Evolutionary conservation across 2,329 filamentous ascomycete genomes (phyloP), one percentile per base, ranked within the genome.

Genomic region (Grosmannia penicillata): DNA sequence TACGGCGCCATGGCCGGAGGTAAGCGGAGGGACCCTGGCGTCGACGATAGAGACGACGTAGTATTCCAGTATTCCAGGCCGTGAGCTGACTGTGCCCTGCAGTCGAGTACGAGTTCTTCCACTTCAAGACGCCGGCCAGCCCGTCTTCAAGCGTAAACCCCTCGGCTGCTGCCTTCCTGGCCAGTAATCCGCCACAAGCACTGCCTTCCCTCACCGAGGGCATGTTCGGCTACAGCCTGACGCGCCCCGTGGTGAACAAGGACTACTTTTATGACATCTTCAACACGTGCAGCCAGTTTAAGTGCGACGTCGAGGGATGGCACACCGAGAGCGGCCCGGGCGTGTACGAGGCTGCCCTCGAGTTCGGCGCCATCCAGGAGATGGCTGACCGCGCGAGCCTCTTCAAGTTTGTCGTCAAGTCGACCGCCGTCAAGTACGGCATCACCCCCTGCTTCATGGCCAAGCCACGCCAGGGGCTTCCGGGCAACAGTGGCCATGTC

Each of bases 371-470:
- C 55, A 81, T 91, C 46, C 73, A 72, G 26, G 70, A 81, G 47
- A 95, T 95, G 84, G 91, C 91, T 1, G 91, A 98, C 57, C 80
- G 82, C 48, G 86, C 87, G 21, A 78, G 78, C 23, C 64, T 98
- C 26, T 98, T 96, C 76, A 98, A 98, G 69, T 83, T 93, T 50
- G 77, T 82, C 17, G 86, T 94, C 47, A 95, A 94, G 61, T 86
- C 84, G 9, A 74, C 94, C 28, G 84, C 83, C 32, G 81, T 76
- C 40, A 81, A 84, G 53, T 83, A 86, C 55, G 85, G 84, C 48
- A 93, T 98, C 53, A 94, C 85, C 0, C 91, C 91, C 0, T 93
- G 84, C 59, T 98, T 98, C 66, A 98, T 98, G 91, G 91, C 91
- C 14, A 98, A 98, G 60, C 91, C 91, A 3, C 78, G 82, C 47